These are phyloP conservation scores for Cadophora malorum DNA, from an alignment of 2,329 filamentous ascomycete species.

Conservation along the genomic window DNA sequence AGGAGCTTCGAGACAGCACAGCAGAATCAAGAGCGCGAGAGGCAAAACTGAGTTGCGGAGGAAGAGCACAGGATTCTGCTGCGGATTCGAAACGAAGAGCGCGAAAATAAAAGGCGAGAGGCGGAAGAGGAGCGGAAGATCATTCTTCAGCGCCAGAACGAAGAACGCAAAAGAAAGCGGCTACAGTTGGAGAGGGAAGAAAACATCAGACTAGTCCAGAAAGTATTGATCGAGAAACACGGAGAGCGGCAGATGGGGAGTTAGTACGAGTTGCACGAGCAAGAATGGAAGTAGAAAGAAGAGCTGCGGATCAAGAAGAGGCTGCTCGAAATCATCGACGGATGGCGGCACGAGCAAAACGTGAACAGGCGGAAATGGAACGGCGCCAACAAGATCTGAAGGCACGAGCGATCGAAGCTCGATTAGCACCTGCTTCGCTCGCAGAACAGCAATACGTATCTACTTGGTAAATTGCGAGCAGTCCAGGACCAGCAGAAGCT, in stretches of 20 bases:
- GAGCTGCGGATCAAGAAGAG: neutral
- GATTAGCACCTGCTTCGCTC: neutral
- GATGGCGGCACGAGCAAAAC: neutral
- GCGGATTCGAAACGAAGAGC: neutral
- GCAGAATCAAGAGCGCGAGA: neutral
- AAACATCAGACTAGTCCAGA: neutral
- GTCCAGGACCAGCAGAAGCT: neutral
- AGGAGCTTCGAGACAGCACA: conserved; percentile 2
- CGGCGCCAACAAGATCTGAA: neutral
- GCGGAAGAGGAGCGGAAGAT: neutral
- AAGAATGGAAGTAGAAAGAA: neutral
- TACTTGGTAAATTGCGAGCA: neutral
- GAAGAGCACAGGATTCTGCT: neutral
- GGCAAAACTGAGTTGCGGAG: neutral
- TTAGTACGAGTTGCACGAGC: neutral
- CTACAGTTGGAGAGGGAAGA: neutral
- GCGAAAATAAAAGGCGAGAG: neutral
- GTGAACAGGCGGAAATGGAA: neutral
- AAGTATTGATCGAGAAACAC: neutral
- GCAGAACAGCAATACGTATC: neutral
- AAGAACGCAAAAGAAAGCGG: neutral
- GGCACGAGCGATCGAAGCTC: neutral
- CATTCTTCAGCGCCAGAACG: neutral
- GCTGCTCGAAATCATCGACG: neutral
- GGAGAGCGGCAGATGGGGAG: neutral